Evolutionary conservation across 371 early-diverging fungal species (phyloP), one percentile per base, ranked within the genome.

Genomic region (Mucor lusitanicus): DNA sequence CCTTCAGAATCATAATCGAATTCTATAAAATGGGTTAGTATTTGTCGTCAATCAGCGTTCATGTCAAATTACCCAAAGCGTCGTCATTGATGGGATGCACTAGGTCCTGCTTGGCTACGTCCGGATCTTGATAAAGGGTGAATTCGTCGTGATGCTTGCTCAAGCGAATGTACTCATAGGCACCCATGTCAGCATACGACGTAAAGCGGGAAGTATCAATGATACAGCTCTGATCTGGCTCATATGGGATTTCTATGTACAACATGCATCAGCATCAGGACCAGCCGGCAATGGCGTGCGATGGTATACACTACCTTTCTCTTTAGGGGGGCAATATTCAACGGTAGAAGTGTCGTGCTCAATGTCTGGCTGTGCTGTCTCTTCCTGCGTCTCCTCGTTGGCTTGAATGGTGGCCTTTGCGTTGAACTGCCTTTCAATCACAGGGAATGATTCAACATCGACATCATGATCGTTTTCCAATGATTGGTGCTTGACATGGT

Each of bases 301-400:
- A 19, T 17, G 6, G 17, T 11, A 27, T 32, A 30, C 30, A 2
- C 32, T 48, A 65, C 65, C 67, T 60, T 59, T 12, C 19, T 66
- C 67, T 60, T 40, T 66, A 9, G 67, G 68, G 13, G 62, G 62
- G 17, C 62, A 62, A 37, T 57, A 68, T 60, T 66, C 67, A 25
- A 66, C 61, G 3, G 58, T 66, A 9, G 37, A 33, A 15, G 19
- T 32, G 15, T 62, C 62, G 6, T 62, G 44, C 21, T 62, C 62
- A 13, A 50, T 62, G 4, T 62, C 37, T 15, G 53, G 53, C 8
- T 53, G 53, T 25, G 23, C 53, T 5, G 1, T 13, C 3, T 53
- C 53, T 6, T 27, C 53, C 46, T 19, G 48, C 48, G 19, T 21
- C 11, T 25, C 50, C 44, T 44, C n/a, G 48, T 5, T 23, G 30